Base-by-base conservation (phyloP, 257 asterid genomes). In the Solanum corneliomulleri region DNA sequence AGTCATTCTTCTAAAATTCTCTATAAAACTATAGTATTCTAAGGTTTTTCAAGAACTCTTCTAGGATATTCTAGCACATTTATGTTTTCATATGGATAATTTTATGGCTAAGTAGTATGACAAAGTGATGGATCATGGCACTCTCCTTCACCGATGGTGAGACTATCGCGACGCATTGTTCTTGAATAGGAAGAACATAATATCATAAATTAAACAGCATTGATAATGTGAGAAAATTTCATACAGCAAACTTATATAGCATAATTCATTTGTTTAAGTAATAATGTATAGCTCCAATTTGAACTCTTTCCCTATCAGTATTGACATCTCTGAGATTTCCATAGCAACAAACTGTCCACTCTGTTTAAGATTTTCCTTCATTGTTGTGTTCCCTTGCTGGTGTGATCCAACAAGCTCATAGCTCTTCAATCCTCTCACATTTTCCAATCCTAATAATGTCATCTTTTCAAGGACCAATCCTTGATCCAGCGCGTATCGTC, bases 221-320 rank as follows among this genome's bases (percentile, higher is more conserved):
- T 76, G 13, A 42, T 42, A n/a, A 4, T n/a, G 60, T 2, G 42
- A 42, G 29, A 41, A 21, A 10, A 0, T 13, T 37, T 20, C 42
- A 23, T 23, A 72, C 80, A 9, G 20, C 21, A 11, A 71, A 2
- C 21, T 0, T 72, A 72, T 72, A 20, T 37, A 12, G 12, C 82
- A 23, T 12, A 12, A 42, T 4, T 42, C 21, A 42, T 21, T n/a
- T 7, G 81, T 87, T 87, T 64, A 85, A 27, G 82, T 52, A 21
- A 11, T 44, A 1, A 87, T 41, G 25, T 88, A 82, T 64, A 91
- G 66, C 88, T 86, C 90, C 37, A 91, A 70, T n/a, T 47, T 86
- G 87, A 88, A 92, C 82, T 89, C 91, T 13, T 90, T 69, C 10
- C 94, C 93, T 12, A 92, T 39, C 8, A 87, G 75, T 39, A 88